Evolutionary conservation across 257 asterid genomes (phyloP).

Genomic region (Dorcoceras hygrometricum): DNA sequence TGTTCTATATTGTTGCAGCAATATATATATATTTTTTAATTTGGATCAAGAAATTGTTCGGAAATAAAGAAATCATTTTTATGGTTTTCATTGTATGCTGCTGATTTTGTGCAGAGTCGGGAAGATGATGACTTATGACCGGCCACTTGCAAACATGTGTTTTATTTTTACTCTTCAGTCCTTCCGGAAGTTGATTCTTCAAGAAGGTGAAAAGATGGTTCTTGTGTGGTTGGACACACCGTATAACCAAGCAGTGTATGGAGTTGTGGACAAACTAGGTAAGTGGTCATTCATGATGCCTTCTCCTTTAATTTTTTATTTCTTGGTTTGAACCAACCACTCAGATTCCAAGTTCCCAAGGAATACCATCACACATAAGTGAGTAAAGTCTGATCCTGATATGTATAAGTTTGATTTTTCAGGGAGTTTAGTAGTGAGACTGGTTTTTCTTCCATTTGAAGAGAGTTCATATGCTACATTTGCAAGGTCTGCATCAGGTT

Average conservation of each 20-base stretch:
- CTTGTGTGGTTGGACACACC: constrained; percentile 98
- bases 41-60: constrained; percentile 10
- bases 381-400: constrained; percentile 25
- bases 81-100: constrained; percentile 19
- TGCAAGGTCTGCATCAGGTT: constrained; percentile 99
- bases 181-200: constrained; percentile 80
- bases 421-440: constrained; percentile 98
- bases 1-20: constrained; percentile 10
- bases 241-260: constrained; percentile 96
- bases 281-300: constrained; percentile 15
- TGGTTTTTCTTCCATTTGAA: constrained; percentile 94
- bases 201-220: constrained; percentile 97
- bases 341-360: constrained; percentile 16
- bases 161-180: constrained; percentile 82
- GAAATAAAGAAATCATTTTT: constrained; percentile 18
- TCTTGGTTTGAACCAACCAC: constrained; percentile 23
- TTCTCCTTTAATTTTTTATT: constrained; percentile 4
- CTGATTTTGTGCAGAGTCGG: constrained; percentile 53
- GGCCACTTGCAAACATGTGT: constrained; percentile 75
- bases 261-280: constrained; percentile 97
- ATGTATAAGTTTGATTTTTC: constrained; percentile 36
- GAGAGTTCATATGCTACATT: constrained; percentile 90
- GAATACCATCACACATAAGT: constrained; percentile 14
- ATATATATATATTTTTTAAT: constrained; percentile 11
- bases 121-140: constrained; percentile 47